Percentiles rank a stretch among this genome's conserved stretches.
Conservation (phyloP, 164 flowering plant species). For the Tetrastigma voinierianum region DNA sequence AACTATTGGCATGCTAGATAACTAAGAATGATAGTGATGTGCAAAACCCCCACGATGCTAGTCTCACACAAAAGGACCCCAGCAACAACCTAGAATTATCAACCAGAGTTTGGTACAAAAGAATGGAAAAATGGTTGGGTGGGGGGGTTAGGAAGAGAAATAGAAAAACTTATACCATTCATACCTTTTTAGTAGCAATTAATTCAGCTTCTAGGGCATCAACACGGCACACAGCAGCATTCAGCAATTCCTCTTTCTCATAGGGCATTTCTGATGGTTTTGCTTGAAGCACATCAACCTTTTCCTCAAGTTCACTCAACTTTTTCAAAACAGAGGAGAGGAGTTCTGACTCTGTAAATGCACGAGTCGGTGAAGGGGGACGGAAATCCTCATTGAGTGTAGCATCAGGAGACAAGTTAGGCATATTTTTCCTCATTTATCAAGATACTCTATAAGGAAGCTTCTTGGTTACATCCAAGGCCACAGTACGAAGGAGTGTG, state of each 20-base stretch:
- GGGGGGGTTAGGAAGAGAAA: too few relatives aligned
- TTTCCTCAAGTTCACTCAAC: conserved; percentile 78
- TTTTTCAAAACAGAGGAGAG: conserved; percentile 60
- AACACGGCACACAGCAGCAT: conserved; percentile 93
- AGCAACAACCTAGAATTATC: too few relatives aligned
- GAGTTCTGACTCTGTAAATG: conserved; percentile 45
- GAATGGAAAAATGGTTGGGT: too few relatives aligned
- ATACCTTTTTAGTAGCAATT: conserved; percentile 85
- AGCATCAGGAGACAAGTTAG: conserved; percentile 25
- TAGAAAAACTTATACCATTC: background rate
- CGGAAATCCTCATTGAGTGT: conserved; percentile 43
- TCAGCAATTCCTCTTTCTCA: conserved; percentile 84
- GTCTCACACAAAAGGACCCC: too few relatives aligned
- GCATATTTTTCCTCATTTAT: conserved; percentile 21
- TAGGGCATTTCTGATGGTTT: conserved; percentile 87
- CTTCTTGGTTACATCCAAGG: conserved; percentile 39
- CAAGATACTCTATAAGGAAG: conserved; percentile 29
- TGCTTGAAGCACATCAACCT: conserved; percentile 57
- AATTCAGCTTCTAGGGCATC: conserved; percentile 94
- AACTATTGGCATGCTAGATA: too few relatives aligned
- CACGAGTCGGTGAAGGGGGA: conserved; percentile 62
- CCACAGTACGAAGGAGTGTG: conserved; percentile 40
- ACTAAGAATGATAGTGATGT: too few relatives aligned
- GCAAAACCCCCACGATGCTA: too few relatives aligned
- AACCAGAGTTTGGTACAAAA: too few relatives aligned